Percentiles rank a stretch among this genome's conserved stretches.
phyloP scores from a whole-genome alignment of 2,329 filamentous ascomycete species.

The Penicillium sp. region DNA sequence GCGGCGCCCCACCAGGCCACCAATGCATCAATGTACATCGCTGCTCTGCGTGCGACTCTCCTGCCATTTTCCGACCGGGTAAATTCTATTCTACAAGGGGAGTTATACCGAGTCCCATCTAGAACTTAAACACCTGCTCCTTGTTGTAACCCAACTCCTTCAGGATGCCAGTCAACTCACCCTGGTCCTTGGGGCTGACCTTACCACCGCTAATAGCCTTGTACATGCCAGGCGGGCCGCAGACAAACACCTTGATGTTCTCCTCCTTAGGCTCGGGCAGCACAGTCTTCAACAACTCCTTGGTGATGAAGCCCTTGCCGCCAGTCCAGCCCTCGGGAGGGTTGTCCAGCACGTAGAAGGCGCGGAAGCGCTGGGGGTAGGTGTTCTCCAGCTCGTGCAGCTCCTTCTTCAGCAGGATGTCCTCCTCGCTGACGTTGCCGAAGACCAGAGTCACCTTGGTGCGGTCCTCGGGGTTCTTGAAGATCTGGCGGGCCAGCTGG shows the following conservation, averaged over 20 bases:
- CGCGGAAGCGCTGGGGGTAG: constrained; percentile 92
- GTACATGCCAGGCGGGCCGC: constrained; percentile 90
- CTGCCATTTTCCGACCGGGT: constrained; percentile 5
- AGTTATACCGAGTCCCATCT: constrained; percentile 34
- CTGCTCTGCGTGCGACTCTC: constrained; percentile 2
- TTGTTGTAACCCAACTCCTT: constrained; percentile 82
- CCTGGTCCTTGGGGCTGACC: constrained; percentile 92
- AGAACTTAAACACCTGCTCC: constrained; percentile 98
- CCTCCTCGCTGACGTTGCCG: constrained; percentile 86
- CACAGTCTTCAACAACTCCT: constrained; percentile 93
- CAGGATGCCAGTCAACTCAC: constrained; percentile 80
- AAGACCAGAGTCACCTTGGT: constrained; percentile 97
- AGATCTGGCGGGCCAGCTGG: constrained; percentile 88
- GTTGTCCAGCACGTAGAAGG: constrained; percentile 92
- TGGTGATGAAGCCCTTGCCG: constrained; percentile 79
- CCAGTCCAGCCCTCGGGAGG: constrained; percentile 78
- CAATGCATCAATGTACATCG: constrained; percentile 29
- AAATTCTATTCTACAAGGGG: constrained; percentile 24
- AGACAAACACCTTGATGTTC: constrained; percentile 96
- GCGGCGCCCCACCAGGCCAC: constrained; percentile 22
- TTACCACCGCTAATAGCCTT: constrained; percentile 89
- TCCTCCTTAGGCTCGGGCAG: constrained; percentile 89
- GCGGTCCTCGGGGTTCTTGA: constrained; percentile 95
- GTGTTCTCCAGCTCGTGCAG: constrained; percentile 88
- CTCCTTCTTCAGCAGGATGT: constrained; percentile 89